Evolutionary conservation across 495 filamentous ascomycete species (phyloP), one percentile per base, ranked within the genome.

Genomic region (Talaromyces adpressus): DNA sequence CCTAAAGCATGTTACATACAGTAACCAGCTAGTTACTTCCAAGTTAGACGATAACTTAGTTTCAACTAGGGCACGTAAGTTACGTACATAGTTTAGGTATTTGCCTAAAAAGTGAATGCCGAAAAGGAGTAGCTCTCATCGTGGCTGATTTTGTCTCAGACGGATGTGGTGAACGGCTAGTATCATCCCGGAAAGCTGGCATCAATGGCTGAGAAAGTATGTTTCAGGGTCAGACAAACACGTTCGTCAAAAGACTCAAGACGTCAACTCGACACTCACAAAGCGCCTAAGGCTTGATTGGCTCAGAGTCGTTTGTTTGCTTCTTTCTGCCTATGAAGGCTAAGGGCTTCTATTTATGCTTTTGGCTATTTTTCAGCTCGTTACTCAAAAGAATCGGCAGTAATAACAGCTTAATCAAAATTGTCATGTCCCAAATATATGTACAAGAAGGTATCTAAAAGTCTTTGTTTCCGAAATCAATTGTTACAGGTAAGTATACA

Each of bases 401-500:
- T 20, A 49, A 29, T 23, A 54, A 54, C 25, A 54, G 51, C 18
- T 49, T 18, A 54, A 54, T 54, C 51, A 54, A 11, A 25, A 29
- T 54, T 54, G 51, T 25, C 51, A 54, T 25, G 18, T 25, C 22
- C 51, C 51, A 54, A 53, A 53, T 54, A 14, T 54, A 54, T 54
- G 12, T 54, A 54, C 51, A 54, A 54, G 51, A 54, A 54, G 51
- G 51, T 54, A 54, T 54, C 23, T 12, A n/a, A 49, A 49, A 20
- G 18, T 54, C 20, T 54, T 23, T 29, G 51, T 54, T 54, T 54
- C 51, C 51, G 29, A 53, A 52, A 54, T 54, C 51, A 54, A 54
- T 54, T 54, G 51, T 20, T 54, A 54, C 25, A 54, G n/a, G 51
- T 16, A 54, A 54, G 45, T 49, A 49, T 54, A 54, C 22, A 54